Percentiles rank a stretch among this genome's conserved stretches.
Conservation (phyloP, 257 asterid genomes). For the Ajuga chamaepitys region DNA sequence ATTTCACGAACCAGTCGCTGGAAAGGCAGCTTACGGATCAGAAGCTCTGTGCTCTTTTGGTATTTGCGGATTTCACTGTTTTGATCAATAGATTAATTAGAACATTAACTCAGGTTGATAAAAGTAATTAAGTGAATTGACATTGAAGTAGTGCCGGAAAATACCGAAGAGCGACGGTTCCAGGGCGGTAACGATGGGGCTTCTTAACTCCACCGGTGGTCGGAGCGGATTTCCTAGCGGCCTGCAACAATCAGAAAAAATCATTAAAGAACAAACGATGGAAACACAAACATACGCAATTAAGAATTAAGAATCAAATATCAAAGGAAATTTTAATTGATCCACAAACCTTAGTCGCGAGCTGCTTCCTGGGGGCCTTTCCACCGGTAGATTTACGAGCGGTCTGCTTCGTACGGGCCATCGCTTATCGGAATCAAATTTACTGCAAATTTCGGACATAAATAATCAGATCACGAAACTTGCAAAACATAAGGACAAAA, state of each 20-base stretch:
- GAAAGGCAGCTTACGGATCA: slow-evolving; percentile 70
- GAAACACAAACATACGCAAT: neutral
- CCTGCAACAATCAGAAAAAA: slow-evolving; percentile 16
- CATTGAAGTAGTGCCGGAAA: neutral
- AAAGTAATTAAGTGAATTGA: too few relatives aligned
- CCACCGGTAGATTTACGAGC: slow-evolving; percentile 72
- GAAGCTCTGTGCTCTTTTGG: slow-evolving; percentile 76
- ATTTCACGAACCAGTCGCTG: slow-evolving; percentile 41
- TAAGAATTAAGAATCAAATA: neutral
- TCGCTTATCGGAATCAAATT: slow-evolving; percentile 3
- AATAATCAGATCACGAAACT: neutral
- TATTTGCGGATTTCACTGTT: slow-evolving; percentile 71
- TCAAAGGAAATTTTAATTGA: neutral
- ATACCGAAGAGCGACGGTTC: slow-evolving; percentile 77
- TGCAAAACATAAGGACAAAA: too few relatives aligned
- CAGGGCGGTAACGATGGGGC: slow-evolving; percentile 80
- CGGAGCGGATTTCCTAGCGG: slow-evolving; percentile 73
- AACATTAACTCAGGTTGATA: neutral
- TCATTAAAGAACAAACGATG: neutral
- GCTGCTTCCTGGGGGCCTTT: slow-evolving; percentile 68
- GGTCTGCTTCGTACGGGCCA: slow-evolving; percentile 88
- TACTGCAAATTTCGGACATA: neutral
- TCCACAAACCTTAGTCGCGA: slow-evolving; percentile 54
- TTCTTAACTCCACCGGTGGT: slow-evolving; percentile 79
- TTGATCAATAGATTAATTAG: neutral